Conservation (phyloP, 2,329 filamentous ascomycete genomes). For the Fusarium paranaense region DNA sequence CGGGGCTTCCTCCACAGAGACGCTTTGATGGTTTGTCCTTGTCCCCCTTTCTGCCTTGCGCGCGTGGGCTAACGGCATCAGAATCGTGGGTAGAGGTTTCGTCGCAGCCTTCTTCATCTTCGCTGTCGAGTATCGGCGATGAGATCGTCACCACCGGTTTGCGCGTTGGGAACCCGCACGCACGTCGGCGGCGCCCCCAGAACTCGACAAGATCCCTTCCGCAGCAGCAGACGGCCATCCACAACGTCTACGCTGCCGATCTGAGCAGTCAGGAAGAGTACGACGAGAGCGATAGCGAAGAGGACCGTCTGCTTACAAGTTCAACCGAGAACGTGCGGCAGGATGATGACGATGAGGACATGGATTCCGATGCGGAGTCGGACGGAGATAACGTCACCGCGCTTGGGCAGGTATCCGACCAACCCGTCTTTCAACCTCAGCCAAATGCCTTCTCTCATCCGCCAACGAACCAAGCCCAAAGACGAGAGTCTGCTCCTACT, state of each 20-base stretch:
- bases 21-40: conserved; percentile 51
- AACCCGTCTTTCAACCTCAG: conserved; percentile 79
- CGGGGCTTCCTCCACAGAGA: conserved; percentile 48
- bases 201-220: conserved; percentile 48
- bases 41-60: neutral
- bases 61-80: conserved; percentile 52
- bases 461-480: conserved; percentile 50
- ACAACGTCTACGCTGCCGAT: conserved; percentile 57
- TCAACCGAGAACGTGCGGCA: conserved; percentile 65
- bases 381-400: conserved; percentile 85
- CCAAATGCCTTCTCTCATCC: conserved; percentile 94
- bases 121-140: conserved; percentile 84
- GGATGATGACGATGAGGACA: conserved; percentile 52
- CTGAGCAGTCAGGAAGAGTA: conserved; percentile 93
- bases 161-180: conserved; percentile 75
- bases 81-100: conserved; percentile 98
- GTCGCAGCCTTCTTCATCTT: conserved; percentile 93
- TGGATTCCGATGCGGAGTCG: conserved; percentile 61
- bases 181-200: conserved; percentile 67
- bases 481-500: conserved; percentile 60
- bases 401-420: conserved; percentile 71
- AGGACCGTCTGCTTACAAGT: conserved; percentile 74
- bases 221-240: conserved; percentile 56
- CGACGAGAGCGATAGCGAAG: conserved; percentile 92
- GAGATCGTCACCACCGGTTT: conserved; percentile 93